Base-by-base conservation (phyloP, 768 basidiomycete genomes). In the Glaciozyma martinii region DNA sequence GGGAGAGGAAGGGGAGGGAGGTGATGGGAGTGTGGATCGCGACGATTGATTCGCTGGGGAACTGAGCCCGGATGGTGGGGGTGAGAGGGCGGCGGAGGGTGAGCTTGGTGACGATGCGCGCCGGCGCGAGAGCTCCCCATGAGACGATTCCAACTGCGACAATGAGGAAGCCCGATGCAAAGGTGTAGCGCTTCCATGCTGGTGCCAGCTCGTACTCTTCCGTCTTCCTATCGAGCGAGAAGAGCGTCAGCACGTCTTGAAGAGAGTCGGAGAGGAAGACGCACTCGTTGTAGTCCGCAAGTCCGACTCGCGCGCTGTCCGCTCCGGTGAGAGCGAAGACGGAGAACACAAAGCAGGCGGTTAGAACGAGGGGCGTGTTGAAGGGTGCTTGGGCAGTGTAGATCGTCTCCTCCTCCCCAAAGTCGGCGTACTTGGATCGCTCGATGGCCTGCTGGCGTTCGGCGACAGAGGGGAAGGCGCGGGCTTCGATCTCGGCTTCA, bases 1-100 rank as follows among this genome's bases (percentile, higher is more conserved):
- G n/a, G n/a, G n/a, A n/a, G n/a, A n/a, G n/a, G n/a, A n/a, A n/a
- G n/a, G n/a, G n/a, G n/a, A n/a, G n/a, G n/a, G n/a, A n/a, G n/a
- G n/a, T n/a, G n/a, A n/a, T n/a, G n/a, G n/a, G n/a, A n/a, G 62
- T 47, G 40, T 66, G 27, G 29, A 69, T 56, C 15, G 56, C 49
- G 43, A 69, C 30, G 44, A 55, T 46, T 15, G 68, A 55, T 52
- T 66, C 62, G 54, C 33, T 61, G 16, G 68, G 68, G 59, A 69
- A 69, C 4, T 29, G 55, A 30, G 3, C 57, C 29, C 21, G 61
- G 47, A 23, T 19, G 5, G 25, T 21, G 0, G 68, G 49, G 23
- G 49, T 25, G 12, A 61, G 49, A 2, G 58, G 18, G 23, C 64
- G 65, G 30, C 62, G 64, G 1, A 69, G 49, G 15, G 61, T 61